phyloP scores from a whole-genome alignment of 2,329 filamentous ascomycete genomes.

The Golovinomyces cichoracearum region DNA sequence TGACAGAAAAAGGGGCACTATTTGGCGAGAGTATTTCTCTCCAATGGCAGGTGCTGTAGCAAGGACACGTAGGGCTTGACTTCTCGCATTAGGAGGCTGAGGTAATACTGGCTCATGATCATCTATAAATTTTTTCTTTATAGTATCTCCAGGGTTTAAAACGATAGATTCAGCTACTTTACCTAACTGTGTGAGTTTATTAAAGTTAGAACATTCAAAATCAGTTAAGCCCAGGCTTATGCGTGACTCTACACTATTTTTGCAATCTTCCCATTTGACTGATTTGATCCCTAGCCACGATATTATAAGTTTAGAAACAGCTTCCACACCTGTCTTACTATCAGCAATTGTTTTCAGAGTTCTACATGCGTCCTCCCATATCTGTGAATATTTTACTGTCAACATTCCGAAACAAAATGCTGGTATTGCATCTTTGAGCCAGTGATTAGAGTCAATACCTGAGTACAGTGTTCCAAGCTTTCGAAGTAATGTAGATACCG shows the following conservation, averaged over 20 bases:
- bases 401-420: constrained; percentile 72
- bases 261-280: constrained; percentile 20
- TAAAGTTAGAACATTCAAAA: constrained; percentile 64
- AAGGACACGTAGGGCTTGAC: constrained; percentile 57
- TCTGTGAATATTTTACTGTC: constrained; percentile 56
- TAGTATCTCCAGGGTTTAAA: constrained; percentile 26
- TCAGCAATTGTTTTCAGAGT: constrained; percentile 52
- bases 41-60: constrained; percentile 47
- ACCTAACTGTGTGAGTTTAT: constrained; percentile 28
- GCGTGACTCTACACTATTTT: constrained; percentile 15
- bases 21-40: constrained; percentile 58
- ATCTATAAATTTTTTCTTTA: constrained; percentile 37
- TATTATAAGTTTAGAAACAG: constrained; percentile 46
- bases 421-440: constrained; percentile 47
- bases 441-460: constrained; percentile 32
- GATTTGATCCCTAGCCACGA: constrained; percentile 44
- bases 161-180: constrained; percentile 26
- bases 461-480: constrained; percentile 30
- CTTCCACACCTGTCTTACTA: constrained; percentile 43
- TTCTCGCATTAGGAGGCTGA: constrained; percentile 32
- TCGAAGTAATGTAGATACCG: constrained; percentile 62
- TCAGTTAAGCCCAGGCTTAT: constrained; percentile 29
- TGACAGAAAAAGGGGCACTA: constrained; percentile 64
- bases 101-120: constrained; percentile 30
- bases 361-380: constrained; percentile 64